phyloP scores from a whole-genome alignment of 345 rosid genomes.

The Pseudoturritis turrita region DNA sequence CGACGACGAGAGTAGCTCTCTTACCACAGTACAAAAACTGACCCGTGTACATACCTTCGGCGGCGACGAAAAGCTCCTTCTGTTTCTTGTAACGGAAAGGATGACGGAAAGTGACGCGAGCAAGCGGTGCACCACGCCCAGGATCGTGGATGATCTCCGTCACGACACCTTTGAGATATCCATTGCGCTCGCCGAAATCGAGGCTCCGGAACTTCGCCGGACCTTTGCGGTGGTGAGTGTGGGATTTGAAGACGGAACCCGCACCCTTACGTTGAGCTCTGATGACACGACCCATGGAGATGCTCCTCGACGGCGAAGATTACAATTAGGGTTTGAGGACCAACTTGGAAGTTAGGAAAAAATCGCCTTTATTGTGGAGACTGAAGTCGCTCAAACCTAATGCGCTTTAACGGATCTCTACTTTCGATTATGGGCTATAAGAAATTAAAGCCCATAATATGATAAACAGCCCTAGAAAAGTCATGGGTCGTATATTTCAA shows the following conservation, averaged over 20 bases:
- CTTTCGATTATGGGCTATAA: not conserved
- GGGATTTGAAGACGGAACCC: slow-evolving; percentile 71
- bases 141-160: slow-evolving; percentile 76
- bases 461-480: too few species aligned
- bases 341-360: not conserved
- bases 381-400: not conserved
- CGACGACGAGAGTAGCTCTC: slow-evolving; percentile 48
- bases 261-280: slow-evolving; percentile 78
- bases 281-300: slow-evolving; percentile 64
- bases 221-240: slow-evolving; percentile 76
- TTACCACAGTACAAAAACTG: slow-evolving; percentile 59
- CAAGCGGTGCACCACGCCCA: slow-evolving; percentile 68
- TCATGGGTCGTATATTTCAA: too few species aligned
- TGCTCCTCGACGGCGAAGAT: slow-evolving; percentile 11
- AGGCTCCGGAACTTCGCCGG: slow-evolving; percentile 67
- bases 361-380: not conserved
- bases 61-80: slow-evolving; percentile 70
- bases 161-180: slow-evolving; percentile 59
- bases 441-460: not conserved
- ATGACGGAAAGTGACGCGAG: slow-evolving; percentile 63
- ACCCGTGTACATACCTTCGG: slow-evolving; percentile 59
- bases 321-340: slow-evolving; percentile 9
- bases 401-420: not conserved
- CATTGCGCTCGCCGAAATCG: slow-evolving; percentile 69
- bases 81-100: slow-evolving; percentile 69